Evolutionary conservation across 371 early-diverging fungal species (phyloP), one percentile per base, ranked within the genome.

Genomic region (Mortierella sp.): DNA sequence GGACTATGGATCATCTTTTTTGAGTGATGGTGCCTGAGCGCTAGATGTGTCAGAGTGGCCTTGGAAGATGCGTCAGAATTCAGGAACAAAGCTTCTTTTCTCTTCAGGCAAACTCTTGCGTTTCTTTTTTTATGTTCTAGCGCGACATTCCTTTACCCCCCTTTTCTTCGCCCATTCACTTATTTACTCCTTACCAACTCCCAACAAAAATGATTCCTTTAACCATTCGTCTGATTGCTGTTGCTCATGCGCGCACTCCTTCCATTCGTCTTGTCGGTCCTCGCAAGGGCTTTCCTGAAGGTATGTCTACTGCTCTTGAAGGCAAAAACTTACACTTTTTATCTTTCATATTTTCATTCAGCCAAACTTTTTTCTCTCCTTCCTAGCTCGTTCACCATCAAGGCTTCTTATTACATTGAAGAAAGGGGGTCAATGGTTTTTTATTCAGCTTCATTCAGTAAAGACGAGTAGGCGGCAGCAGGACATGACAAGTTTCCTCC

Each of bases 211-310:
- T 83, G 83, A n/a, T 76, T 14, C 83, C 87, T 28, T 79, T 83
- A 24, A 55, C 74, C 28, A 54, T 80, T 13, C 83, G 83, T 67
- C 43, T 77, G 69, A 79, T 78, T 40, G 77, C 77, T 43, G 73
- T 73, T 69, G 74, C 73, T 26, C 70, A 78, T 50, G 84, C 91
- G 86, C 90, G 90, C 75, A 83, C 82, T 26, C 91, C 92, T 24
- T 83, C 90, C 31, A 90, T 91, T 75, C 87, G 82, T 76, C 91
- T 91, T 78, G 55, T 90, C n/a, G 90, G 92, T 16, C 89, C 91
- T 37, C 90, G 91, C 73, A 78, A 83, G n/a, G 75, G 77, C 6
- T 61, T 83, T 71, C 69, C 57, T 31, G 72, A 82, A 71, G 85
- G 81, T 81, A 75, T 64, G 24, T 69, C 21, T 71, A 11, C 10